These are phyloP conservation scores for sunflower (Helianthus annuus) DNA, from an alignment of 129 eudicot genomes.

Conservation along the genomic window HanXRQr2.0-SUNRISE NC_035433.2:131468497-131468996, in stretches of 20 bases:
- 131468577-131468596: background rate
- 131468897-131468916: constrained; percentile 47
- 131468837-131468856: constrained; percentile 49
- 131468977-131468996: background rate
- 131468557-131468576: background rate
- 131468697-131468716: background rate
- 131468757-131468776: constrained; percentile 48
- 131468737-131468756: background rate
- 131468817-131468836: constrained; percentile 59
- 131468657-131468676: background rate
- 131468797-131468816: constrained; percentile 49
- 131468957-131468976: background rate
- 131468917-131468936: constrained; percentile 46
- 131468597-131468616: background rate
- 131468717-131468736: background rate
- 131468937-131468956: background rate
- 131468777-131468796: constrained; percentile 58
- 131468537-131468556: too few species aligned
- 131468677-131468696: background rate
- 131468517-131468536: too few species aligned
- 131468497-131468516: too few species aligned
- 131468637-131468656: background rate
- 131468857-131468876: constrained; percentile 48
- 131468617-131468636: background rate
- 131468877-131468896: constrained; percentile 44